phyloP scores from a whole-genome alignment of 192 early-diverging fungal genomes.

The Backusella macrospora region DNA sequence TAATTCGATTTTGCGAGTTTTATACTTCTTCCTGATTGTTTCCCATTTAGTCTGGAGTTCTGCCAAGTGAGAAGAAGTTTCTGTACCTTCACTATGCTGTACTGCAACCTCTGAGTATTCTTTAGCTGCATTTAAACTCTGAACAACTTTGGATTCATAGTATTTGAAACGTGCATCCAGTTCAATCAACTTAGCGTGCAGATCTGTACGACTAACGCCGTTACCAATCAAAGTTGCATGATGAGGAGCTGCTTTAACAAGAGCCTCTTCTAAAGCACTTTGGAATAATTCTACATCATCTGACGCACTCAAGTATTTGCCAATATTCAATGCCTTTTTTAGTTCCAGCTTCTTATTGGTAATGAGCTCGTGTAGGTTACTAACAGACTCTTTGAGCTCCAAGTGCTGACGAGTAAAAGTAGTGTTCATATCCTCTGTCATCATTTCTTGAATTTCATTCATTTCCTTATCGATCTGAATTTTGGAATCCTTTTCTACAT shows the following conservation, averaged over 20 bases:
- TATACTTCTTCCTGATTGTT: slow-evolving; percentile 12
- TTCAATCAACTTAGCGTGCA: slow-evolving; percentile 45
- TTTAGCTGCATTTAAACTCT: slow-evolving; percentile 16
- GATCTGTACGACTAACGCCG: slow-evolving; percentile 34
- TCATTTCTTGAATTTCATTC: slow-evolving; percentile 4
- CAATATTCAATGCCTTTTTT: slow-evolving; percentile 29
- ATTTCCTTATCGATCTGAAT: slow-evolving; percentile 13
- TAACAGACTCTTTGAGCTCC: slow-evolving; percentile 34
- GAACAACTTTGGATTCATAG: slow-evolving; percentile 28
- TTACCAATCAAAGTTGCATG: slow-evolving; percentile 26
- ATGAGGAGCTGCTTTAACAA: slow-evolving; percentile 29
- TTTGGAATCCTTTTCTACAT: slow-evolving; percentile 15
- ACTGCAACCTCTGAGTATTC: background rate
- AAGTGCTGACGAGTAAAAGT: slow-evolving; percentile 38
- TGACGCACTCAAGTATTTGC: slow-evolving; percentile 31
- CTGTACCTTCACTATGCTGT: background rate
- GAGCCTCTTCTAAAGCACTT: slow-evolving; percentile 40
- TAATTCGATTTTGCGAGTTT: slow-evolving; percentile 21
- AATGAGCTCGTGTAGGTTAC: slow-evolving; percentile 30
- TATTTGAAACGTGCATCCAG: slow-evolving; percentile 46
- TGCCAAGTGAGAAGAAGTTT: background rate
- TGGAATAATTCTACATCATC: slow-evolving; percentile 47
- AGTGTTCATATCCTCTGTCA: slow-evolving; percentile 17
- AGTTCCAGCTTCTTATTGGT: slow-evolving; percentile 37
- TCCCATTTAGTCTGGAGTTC: slow-evolving; percentile 21